Evolutionary conservation across 352 stramenopile species (phyloP).

Genomic region (Globisporangium mamillatum): DNA sequence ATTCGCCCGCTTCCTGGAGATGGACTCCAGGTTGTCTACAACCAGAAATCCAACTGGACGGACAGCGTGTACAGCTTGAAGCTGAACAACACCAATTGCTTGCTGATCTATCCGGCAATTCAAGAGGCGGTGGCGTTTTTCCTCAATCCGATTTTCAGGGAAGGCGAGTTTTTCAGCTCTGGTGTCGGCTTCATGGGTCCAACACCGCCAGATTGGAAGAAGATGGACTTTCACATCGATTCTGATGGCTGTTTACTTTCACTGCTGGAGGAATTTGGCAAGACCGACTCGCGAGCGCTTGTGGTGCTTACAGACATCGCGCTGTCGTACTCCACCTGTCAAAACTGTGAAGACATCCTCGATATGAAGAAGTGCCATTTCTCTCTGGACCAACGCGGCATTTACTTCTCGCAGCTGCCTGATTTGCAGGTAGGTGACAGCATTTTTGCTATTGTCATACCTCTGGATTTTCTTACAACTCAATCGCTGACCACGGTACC

Average conservation of each 20-base stretch:
- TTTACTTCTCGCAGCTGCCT: conserved; percentile 86
- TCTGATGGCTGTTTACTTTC: conserved; percentile 73
- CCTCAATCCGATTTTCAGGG: conserved; percentile 41
- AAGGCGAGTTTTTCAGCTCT: conserved; percentile 50
- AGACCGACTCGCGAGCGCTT: conserved; percentile 60
- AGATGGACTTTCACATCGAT: conserved; percentile 70
- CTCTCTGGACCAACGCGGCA: conserved; percentile 69
- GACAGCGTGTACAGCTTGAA: conserved; percentile 67
- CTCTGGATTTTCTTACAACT: background rate
- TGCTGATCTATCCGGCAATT: conserved; percentile 71
- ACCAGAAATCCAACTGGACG: conserved; percentile 73
- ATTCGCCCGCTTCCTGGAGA: conserved; percentile 67
- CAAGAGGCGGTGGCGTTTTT: conserved; percentile 70
- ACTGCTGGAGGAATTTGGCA: conserved; percentile 80
- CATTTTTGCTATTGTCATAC: background rate
- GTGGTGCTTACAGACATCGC: conserved; percentile 74
- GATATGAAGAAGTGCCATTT: conserved; percentile 84
- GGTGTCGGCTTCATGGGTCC: conserved; percentile 67
- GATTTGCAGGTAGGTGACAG: conserved; percentile 60
- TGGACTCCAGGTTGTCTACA: conserved; percentile 75
- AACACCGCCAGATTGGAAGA: conserved; percentile 67
- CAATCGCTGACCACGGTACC: background rate
- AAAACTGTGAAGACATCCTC: conserved; percentile 43
- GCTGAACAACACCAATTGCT: conserved; percentile 75
- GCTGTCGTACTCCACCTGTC: conserved; percentile 58